phyloP scores from a whole-genome alignment of 805 yeast species.

The Candida palmyrensis region DNA sequence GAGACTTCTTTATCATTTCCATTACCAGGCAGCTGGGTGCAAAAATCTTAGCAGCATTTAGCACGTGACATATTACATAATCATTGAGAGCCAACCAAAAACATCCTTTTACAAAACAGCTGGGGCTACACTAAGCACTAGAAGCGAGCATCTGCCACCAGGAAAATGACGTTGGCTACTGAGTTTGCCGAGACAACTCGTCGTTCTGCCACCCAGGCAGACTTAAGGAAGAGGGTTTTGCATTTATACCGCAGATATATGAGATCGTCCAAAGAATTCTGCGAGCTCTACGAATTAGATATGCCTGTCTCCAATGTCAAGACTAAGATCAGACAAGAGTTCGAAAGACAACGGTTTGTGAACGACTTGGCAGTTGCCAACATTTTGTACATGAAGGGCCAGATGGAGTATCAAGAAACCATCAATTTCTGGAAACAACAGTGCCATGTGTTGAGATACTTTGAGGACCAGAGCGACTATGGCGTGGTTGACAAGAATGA shows the following conservation, averaged over 20 bases:
- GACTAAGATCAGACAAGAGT: constrained; percentile 84
- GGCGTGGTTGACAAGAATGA: constrained; percentile 50
- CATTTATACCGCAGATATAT: constrained; percentile 68
- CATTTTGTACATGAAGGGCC: constrained; percentile 73
- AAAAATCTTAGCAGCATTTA: too few relatives aligned
- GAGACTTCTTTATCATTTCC: too few relatives aligned
- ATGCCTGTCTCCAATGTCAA: constrained; percentile 74
- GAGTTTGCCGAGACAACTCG: constrained; percentile 81
- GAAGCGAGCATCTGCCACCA: background rate
- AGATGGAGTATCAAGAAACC: constrained; percentile 86
- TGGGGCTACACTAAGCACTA: too few relatives aligned
- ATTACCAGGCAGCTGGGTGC: too few relatives aligned
- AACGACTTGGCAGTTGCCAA: constrained; percentile 61
- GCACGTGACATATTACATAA: constrained; percentile 1
- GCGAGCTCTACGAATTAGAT: constrained; percentile 66
- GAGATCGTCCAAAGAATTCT: constrained; percentile 54
- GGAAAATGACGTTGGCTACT: constrained; percentile 59
- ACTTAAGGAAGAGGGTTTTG: constrained; percentile 59
- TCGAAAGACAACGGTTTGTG: constrained; percentile 78
- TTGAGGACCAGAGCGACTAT: constrained; percentile 59
- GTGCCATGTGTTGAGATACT: constrained; percentile 78
- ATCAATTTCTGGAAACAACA: constrained; percentile 88
- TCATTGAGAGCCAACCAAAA: constrained; percentile 19
- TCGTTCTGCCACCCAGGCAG: constrained; percentile 55
- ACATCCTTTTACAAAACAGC: constrained; percentile 8